Evolutionary conservation across 345 rosid genomes (phyloP).

Genomic region (Populus alba): DNA sequence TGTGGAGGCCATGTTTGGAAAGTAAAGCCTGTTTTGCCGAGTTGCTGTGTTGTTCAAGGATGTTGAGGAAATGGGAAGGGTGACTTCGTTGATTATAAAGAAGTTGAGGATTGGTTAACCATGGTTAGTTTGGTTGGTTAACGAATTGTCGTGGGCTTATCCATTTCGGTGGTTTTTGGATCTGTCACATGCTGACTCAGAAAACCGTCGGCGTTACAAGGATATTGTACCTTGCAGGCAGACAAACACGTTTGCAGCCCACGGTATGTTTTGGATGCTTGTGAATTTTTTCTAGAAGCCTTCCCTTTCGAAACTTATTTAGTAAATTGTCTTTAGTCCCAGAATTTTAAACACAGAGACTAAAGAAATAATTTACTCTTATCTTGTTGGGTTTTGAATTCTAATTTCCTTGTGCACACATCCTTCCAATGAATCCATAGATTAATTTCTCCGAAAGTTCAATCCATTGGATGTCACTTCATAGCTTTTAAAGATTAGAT

Average conservation of each 20-base stretch:
- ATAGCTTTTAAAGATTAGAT: too few species aligned
- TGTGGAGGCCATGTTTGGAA: slow-evolving; percentile 26
- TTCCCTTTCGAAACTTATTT: neutral
- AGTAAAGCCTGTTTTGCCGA: neutral
- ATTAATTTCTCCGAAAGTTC: too few species aligned
- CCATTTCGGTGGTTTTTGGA: slow-evolving; percentile 1
- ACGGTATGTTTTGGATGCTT: neutral
- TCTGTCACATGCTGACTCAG: neutral
- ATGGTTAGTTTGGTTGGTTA: neutral
- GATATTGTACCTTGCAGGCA: neutral
- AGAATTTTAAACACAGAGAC: too few species aligned
- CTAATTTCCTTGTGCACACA: too few species aligned
- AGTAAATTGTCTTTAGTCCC: neutral
- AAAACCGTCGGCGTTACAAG: neutral
- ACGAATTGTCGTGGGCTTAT: neutral
- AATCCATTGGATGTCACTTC: too few species aligned
- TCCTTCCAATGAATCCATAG: too few species aligned
- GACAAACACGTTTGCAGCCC: neutral
- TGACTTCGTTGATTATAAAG: slow-evolving; percentile 14
- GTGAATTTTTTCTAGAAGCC: neutral
- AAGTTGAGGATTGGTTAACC: neutral
- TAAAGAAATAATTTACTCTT: too few species aligned
- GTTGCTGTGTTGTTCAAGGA: neutral
- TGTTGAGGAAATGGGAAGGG: too few species aligned
- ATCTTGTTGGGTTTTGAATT: too few species aligned